phyloP scores from a whole-genome alignment of 2,329 filamentous ascomycete genomes.

The Cordyceps farinosa region DNA sequence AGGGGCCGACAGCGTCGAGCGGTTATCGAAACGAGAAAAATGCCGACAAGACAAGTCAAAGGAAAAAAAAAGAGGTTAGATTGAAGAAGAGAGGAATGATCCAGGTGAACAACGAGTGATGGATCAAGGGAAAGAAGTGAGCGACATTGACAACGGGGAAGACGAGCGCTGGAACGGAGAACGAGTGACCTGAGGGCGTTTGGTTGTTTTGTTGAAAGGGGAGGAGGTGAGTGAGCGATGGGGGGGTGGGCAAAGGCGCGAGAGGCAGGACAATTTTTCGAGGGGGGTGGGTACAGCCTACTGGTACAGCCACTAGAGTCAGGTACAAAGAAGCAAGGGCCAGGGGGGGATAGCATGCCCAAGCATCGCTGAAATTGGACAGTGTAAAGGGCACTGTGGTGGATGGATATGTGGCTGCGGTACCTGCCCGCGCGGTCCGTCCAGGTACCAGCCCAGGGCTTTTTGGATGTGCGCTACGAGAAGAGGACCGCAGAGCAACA shows the following conservation, averaged over 20 bases:
- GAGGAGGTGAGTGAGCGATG: slow-evolving; percentile 19
- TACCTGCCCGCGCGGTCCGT: neutral
- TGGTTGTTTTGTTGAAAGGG: slow-evolving; percentile 39
- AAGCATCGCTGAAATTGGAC: neutral
- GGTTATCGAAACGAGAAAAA: neutral
- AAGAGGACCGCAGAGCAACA: neutral
- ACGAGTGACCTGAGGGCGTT: slow-evolving; percentile 23
- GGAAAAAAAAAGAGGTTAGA: slow-evolving; percentile 8
- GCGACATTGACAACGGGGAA: slow-evolving; percentile 15
- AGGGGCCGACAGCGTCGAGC: neutral
- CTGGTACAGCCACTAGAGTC: neutral
- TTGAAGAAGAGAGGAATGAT: slow-evolving; percentile 17
- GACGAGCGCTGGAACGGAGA: slow-evolving; percentile 16
- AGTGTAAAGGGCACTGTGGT: neutral
- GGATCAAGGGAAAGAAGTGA: slow-evolving; percentile 17
- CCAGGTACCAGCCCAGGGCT: neutral
- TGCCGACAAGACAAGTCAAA: neutral
- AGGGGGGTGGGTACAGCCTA: slow-evolving; percentile 8
- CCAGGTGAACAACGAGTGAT: slow-evolving; percentile 12
- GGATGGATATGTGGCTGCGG: neutral
- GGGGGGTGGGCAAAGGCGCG: slow-evolving; percentile 25
- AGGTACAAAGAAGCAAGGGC: neutral
- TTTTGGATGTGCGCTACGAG: neutral
- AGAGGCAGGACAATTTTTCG: slow-evolving; percentile 22
- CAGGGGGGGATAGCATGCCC: neutral